These are phyloP conservation scores for Mycena galopus DNA, from an alignment of 768 basidiomycete species.

Conservation along the genomic window DNA sequence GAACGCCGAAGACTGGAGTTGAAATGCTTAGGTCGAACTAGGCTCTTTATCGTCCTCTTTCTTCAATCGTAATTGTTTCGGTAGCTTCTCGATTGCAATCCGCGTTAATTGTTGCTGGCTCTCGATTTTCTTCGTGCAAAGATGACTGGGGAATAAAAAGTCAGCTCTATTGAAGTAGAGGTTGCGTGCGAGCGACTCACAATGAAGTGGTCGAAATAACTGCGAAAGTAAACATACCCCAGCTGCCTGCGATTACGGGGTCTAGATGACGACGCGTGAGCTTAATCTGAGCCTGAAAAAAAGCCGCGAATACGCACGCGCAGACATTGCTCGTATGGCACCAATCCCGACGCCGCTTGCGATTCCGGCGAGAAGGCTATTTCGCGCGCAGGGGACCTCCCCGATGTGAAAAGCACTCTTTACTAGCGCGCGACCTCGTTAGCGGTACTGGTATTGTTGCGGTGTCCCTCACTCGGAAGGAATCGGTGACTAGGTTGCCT, in stretches of 20 bases:
- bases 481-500: constrained; percentile 33
- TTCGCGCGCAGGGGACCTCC: constrained; percentile 83
- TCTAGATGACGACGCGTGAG: constrained; percentile 49
- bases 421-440: constrained; percentile 16
- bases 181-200: constrained; percentile 47
- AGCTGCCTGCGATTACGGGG: constrained; percentile 77
- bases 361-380: constrained; percentile 81
- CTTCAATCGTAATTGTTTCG: constrained; percentile 34
- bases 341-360: constrained; percentile 86
- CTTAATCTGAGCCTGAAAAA: background rate
- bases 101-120: constrained; percentile 31
- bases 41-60: constrained; percentile 30
- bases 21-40: constrained; percentile 16
- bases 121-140: constrained; percentile 9
- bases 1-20: constrained; percentile 52
- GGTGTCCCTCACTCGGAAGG: constrained; percentile 26
- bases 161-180: constrained; percentile 40
- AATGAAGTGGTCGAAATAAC: constrained; percentile 77
- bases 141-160: constrained; percentile 3
- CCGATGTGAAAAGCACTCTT: constrained; percentile 72
- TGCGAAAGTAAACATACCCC: constrained; percentile 84
- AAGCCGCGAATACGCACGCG: constrained; percentile 59
- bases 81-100: constrained; percentile 25
- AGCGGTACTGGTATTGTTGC: background rate
- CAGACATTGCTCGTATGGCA: constrained; percentile 74